Conservation (phyloP, 2,329 filamentous ascomycete genomes). For the Talaromyces sp. region DNA sequence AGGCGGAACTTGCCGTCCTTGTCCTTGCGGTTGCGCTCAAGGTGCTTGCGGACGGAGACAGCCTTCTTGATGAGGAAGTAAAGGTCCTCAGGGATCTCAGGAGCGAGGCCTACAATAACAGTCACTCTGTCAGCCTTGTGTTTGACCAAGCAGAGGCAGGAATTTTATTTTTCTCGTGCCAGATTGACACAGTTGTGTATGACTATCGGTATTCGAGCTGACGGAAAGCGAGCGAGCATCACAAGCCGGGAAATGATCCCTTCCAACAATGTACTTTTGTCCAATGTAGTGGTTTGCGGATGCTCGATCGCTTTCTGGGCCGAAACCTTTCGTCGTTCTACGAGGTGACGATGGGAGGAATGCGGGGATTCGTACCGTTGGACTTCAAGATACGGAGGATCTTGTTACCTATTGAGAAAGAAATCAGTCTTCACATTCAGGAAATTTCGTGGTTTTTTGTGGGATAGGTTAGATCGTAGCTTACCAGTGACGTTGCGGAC, state of each 20-base stretch:
- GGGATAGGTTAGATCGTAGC: conserved; percentile 28
- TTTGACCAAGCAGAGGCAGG: conserved; percentile 82
- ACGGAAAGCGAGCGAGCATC: background rate
- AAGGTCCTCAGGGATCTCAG: conserved; percentile 97
- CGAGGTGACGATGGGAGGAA: conserved; percentile 3
- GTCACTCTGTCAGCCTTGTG: conserved; percentile 84
- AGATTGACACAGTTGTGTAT: background rate
- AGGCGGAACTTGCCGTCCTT: conserved; percentile 99
- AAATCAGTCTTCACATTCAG: conserved; percentile 37
- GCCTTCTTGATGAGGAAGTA: conserved; percentile 99
- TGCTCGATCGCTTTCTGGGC: background rate
- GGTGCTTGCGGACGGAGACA: conserved; percentile 98
- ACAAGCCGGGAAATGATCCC: background rate
- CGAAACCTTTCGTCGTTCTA: conserved; percentile 6
- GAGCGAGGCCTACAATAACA: conserved; percentile 79
- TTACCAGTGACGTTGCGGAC: conserved; percentile 96
- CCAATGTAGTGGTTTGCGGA: background rate
- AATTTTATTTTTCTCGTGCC: conserved; percentile 19
- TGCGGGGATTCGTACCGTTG: conserved; percentile 66
- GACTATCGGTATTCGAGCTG: background rate
- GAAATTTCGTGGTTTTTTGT: too few relatives aligned
- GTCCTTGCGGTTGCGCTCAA: conserved; percentile 99
- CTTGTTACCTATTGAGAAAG: conserved; percentile 76
- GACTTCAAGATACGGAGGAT: conserved; percentile 99
- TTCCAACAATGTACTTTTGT: background rate